phyloP scores from a whole-genome alignment of 352 stramenopile species.

The Phytopythium montanum region DNA sequence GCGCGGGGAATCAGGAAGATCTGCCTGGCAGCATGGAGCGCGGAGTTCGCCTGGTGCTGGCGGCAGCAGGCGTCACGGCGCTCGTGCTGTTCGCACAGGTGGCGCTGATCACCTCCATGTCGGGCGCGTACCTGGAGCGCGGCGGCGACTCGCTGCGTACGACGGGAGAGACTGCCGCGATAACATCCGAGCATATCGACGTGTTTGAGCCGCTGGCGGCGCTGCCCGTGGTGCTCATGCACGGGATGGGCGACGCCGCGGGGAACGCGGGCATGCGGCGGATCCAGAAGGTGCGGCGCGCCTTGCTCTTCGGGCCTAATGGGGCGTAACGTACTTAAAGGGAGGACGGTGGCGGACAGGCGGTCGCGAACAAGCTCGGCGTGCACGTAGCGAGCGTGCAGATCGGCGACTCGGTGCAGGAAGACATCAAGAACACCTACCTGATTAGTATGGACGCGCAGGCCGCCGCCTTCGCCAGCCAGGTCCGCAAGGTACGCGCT shows the following conservation, averaged over 20 bases:
- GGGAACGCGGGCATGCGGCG: slow-evolving; percentile 87
- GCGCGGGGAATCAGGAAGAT: too few relatives aligned
- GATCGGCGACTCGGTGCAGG: slow-evolving; percentile 71
- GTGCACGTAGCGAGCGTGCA: slow-evolving; percentile 88
- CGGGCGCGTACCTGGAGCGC: slow-evolving; percentile 21
- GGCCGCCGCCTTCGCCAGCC: slow-evolving; percentile 87
- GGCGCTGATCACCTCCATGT: slow-evolving; percentile 38
- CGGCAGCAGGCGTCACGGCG: slow-evolving; percentile 29
- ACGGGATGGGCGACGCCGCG: slow-evolving; percentile 94
- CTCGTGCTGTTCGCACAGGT: slow-evolving; percentile 50
- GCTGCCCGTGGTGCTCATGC: slow-evolving; percentile 84
- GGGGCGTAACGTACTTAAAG: neutral
- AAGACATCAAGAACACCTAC: slow-evolving; percentile 93
- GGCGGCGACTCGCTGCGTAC: neutral
- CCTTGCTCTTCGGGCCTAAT: neutral
- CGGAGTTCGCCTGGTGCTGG: slow-evolving; percentile 31
- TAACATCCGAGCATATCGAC: neutral
- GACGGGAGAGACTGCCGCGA: neutral
- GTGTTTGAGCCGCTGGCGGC: slow-evolving; percentile 33
- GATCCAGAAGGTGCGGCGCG: slow-evolving; percentile 59
- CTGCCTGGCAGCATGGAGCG: slow-evolving; percentile 12
- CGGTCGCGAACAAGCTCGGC: slow-evolving; percentile 69
- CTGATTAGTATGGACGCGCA: slow-evolving; percentile 91
- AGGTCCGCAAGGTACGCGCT: slow-evolving; percentile 41
- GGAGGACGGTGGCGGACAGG: slow-evolving; percentile 18